Evolutionary conservation across 2,329 filamentous ascomycete species (phyloP).

Genomic region (Calonectria honghensis): DNA sequence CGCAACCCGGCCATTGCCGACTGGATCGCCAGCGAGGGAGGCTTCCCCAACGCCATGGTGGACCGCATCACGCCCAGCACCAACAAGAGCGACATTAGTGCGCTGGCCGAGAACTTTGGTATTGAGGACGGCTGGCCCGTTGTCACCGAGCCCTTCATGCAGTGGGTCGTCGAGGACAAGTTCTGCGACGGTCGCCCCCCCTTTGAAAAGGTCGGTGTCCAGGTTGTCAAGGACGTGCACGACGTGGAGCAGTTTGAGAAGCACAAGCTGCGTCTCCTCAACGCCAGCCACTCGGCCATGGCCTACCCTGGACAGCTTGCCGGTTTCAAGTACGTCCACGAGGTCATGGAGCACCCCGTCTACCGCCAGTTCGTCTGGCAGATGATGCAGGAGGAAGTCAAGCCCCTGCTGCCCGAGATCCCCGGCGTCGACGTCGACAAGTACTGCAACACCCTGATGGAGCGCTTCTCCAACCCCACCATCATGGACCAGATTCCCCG

Average conservation of each 20-base stretch:
- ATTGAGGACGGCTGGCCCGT: constrained; percentile 72
- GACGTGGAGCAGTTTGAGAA: constrained; percentile 73
- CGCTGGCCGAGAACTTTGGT: constrained; percentile 66
- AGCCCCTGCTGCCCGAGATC: constrained; percentile 70
- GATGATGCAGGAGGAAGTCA: constrained; percentile 74
- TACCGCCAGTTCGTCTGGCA: constrained; percentile 70
- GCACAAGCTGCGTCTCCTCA: constrained; percentile 74
- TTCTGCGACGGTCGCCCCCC: constrained; percentile 71
- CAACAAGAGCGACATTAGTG: constrained; percentile 64
- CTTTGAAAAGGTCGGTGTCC: constrained; percentile 71
- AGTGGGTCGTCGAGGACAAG: constrained; percentile 73
- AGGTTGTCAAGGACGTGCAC: constrained; percentile 71
- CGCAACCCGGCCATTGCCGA: constrained; percentile 67
- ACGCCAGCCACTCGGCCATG: constrained; percentile 71
- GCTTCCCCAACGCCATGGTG: constrained; percentile 74
- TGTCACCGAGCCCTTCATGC: constrained; percentile 74
- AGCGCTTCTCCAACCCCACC: constrained; percentile 74
- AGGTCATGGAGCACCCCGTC: constrained; percentile 69
- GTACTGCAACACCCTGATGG: constrained; percentile 72
- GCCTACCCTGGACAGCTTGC: constrained; percentile 71
- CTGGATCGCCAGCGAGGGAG: constrained; percentile 69
- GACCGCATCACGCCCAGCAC: constrained; percentile 74
- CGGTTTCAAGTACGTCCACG: constrained; percentile 73
- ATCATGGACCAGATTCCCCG: constrained; percentile 74
- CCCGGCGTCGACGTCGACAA: constrained; percentile 70